phyloP scores from a whole-genome alignment of 2,329 filamentous ascomycete genomes.

The Arachnomyces sp. region DNA sequence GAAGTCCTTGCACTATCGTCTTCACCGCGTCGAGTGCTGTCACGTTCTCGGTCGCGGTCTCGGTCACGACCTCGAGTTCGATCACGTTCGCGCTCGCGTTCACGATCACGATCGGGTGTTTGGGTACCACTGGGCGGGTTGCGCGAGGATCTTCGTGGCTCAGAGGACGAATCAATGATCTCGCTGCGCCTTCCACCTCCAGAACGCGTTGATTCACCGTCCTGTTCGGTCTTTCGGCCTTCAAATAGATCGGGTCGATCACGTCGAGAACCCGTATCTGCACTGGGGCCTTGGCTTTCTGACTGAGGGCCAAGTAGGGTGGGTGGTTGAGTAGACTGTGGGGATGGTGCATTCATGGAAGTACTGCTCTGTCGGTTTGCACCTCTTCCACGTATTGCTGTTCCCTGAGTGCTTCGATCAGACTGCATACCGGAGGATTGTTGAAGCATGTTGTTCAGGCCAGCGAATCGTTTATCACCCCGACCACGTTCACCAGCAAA shows the following conservation, averaged over 20 bases:
- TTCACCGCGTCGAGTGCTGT: conserved; percentile 24
- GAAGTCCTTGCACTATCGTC: conserved; percentile 18
- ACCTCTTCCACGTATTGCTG: conserved; percentile 33
- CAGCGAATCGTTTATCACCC: conserved; percentile 40
- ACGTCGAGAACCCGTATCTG: conserved; percentile 12
- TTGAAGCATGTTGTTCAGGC: conserved; percentile 40
- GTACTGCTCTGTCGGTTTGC: conserved; percentile 24
- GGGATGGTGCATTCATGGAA: conserved; percentile 23
- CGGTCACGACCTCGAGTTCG: conserved; percentile 12
- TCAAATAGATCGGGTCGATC: conserved; percentile 28
- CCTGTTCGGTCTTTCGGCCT: conserved; percentile 19
- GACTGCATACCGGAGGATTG: conserved; percentile 28
- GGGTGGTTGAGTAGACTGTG: conserved; percentile 25
- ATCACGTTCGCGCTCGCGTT: conserved; percentile 5
- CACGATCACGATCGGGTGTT: conserved; percentile 18
- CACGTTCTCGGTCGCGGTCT: conserved; percentile 20
- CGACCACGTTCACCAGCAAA: conserved; percentile 31
- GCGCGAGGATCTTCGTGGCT: conserved; percentile 25
- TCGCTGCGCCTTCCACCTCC: conserved; percentile 27
- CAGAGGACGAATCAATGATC: conserved; percentile 23
- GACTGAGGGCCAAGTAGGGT: conserved; percentile 22
- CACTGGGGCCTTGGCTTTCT: conserved; percentile 13
- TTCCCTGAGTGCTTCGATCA: conserved; percentile 26
- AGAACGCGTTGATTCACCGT: conserved; percentile 20
- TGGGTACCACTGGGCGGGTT: conserved; percentile 18